Evolutionary conservation across 345 rosid genomes (phyloP).

Genomic region (Sisymbrium irio): DNA sequence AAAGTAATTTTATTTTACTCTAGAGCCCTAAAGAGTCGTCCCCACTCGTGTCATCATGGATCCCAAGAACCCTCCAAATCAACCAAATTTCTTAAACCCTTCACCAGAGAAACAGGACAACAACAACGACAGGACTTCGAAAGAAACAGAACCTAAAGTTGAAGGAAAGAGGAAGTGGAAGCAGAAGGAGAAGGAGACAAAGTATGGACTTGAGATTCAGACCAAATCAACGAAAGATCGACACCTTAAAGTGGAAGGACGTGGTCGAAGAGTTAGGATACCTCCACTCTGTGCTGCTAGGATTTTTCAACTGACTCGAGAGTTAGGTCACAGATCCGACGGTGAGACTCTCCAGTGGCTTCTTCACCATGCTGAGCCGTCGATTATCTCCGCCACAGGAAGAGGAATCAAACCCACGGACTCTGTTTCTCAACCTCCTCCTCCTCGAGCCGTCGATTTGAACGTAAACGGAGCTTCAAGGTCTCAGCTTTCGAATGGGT

Average conservation of each 20-base stretch:
- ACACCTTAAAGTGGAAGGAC: slow-evolving; percentile 23
- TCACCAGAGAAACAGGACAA: neutral
- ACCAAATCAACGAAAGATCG: slow-evolving; percentile 6
- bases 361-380: slow-evolving; percentile 29
- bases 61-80: slow-evolving; percentile 9
- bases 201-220: neutral
- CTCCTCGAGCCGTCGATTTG: neutral
- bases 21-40: neutral
- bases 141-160: slow-evolving; percentile 1
- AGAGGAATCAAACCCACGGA: neutral
- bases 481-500: neutral
- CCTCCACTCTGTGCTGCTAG: slow-evolving; percentile 9
- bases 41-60: slow-evolving; percentile 12
- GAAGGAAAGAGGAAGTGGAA: slow-evolving; percentile 11
- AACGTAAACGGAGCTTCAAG: neutral
- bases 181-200: neutral
- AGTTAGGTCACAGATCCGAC: slow-evolving; percentile 24
- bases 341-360: slow-evolving; percentile 28
- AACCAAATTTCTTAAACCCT: slow-evolving; percentile 5
- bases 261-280: slow-evolving; percentile 18
- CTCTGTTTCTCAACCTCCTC: neutral
- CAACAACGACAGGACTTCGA: neutral
- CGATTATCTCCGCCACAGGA: slow-evolving; percentile 20
- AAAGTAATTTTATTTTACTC: slow-evolving; percentile 10
- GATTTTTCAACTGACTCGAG: slow-evolving; percentile 24